phyloP scores from a whole-genome alignment of 257 asterid species.

The Fraxinus pennsylvanica region DNA sequence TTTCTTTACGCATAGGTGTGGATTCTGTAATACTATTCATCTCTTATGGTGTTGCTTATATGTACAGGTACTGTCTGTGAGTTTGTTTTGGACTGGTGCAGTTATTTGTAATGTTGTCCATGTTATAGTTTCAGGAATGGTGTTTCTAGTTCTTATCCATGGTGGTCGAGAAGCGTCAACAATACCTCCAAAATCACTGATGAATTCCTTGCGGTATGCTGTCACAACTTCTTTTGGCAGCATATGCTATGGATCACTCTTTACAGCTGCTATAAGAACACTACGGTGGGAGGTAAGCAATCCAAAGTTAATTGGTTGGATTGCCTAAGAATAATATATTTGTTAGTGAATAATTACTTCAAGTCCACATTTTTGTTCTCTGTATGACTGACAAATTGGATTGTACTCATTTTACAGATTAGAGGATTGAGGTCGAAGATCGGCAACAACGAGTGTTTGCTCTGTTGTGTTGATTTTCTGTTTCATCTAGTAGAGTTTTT shows the following conservation, averaged over 20 bases:
- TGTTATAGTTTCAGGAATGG: conserved; percentile 92
- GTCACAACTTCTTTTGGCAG: conserved; percentile 93
- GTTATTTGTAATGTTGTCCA: conserved; percentile 85
- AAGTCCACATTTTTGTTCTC: conserved; percentile 4
- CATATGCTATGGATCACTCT: conserved; percentile 96
- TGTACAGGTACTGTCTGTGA: conserved; percentile 74
- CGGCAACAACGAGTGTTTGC: conserved; percentile 92
- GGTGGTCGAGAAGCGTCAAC: conserved; percentile 74
- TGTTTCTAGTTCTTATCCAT: conserved; percentile 80
- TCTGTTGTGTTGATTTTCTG: conserved; percentile 90
- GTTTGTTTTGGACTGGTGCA: conserved; percentile 99
- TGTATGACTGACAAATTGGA: conserved; percentile 1
- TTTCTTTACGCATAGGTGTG: neutral
- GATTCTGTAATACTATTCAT: conserved; percentile 17
- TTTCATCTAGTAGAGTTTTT: conserved; percentile 91
- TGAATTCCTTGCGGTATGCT: conserved; percentile 65
- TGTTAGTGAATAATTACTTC: conserved; percentile 7
- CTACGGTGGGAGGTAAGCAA: conserved; percentile 88
- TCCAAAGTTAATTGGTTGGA: conserved; percentile 20
- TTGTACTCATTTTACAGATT: conserved; percentile 52
- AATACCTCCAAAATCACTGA: conserved; percentile 81
- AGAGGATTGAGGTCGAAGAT: conserved; percentile 96
- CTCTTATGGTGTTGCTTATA: conserved; percentile 22
- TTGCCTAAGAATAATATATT: conserved; percentile 3
- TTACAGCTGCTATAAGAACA: conserved; percentile 93